phyloP scores from a whole-genome alignment of 1,139 yeast species.

The Blastobotrys persicus region DNA sequence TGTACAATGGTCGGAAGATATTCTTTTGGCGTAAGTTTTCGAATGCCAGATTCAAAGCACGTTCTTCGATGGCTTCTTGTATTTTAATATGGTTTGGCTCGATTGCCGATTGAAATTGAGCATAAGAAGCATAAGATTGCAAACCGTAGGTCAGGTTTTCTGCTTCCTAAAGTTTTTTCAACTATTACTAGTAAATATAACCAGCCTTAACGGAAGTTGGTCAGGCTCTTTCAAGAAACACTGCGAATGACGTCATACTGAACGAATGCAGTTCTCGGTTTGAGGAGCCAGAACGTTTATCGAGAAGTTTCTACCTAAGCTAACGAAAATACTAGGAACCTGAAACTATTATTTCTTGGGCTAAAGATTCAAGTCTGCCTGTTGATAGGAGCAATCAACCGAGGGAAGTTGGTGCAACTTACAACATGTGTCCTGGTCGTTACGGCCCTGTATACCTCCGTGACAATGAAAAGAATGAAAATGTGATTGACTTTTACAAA shows the following conservation, averaged over 20 bases:
- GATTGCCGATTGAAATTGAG: no score
- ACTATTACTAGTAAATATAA: no score
- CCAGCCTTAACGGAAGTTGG: no score
- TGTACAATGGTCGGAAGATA: constrained; percentile 16
- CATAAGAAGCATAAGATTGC: no score
- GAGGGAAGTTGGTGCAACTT: constrained; percentile 27
- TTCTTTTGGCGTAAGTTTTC: constrained; percentile 14
- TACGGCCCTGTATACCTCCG: constrained; percentile 45
- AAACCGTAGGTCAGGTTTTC: no score
- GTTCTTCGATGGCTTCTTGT: no score
- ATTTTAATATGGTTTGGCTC: no score
- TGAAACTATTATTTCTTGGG: background rate
- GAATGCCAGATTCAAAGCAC: constrained; percentile 18
- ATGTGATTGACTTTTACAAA: constrained; percentile 43
- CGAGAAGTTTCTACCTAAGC: no score
- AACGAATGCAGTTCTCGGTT: background rate
- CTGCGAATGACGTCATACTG: no score
- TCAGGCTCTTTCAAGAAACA: no score
- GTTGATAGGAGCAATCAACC: constrained; percentile 20
- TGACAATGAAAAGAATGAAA: background rate
- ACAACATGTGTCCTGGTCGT: constrained; percentile 54
- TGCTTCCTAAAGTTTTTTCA: no score
- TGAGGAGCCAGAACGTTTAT: no score
- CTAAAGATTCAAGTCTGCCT: background rate
- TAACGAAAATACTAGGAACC: background rate